These are phyloP conservation scores for Lepidium aucheri DNA, from an alignment of 345 rosid genomes.

Conservation along the genomic window DNA sequence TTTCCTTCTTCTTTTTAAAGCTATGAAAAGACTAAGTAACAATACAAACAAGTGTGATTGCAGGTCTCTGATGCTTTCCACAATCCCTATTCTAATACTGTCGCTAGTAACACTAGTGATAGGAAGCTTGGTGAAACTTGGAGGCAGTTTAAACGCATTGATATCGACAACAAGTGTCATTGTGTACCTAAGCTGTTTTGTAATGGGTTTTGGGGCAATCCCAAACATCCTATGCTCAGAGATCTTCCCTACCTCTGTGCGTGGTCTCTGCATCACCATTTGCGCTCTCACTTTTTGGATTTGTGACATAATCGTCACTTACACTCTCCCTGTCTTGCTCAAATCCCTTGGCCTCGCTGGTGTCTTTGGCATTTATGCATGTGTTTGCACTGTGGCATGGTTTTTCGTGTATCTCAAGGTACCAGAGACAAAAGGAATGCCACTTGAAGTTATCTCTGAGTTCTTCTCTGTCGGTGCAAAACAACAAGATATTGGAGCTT, in stretches of 20 bases:
- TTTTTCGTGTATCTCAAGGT: constrained; percentile 74
- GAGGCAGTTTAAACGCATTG: constrained; percentile 40
- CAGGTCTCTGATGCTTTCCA: constrained; percentile 64
- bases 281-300: constrained; percentile 75
- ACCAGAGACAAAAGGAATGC: constrained; percentile 94
- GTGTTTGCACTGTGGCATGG: constrained; percentile 63
- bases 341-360: constrained; percentile 57
- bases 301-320: constrained; percentile 73
- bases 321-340: constrained; percentile 73
- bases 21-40: neutral
- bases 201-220: constrained; percentile 66
- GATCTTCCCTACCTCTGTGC: constrained; percentile 90
- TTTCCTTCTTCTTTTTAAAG: neutral
- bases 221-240: constrained; percentile 88
- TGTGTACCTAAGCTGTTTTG: constrained; percentile 74
- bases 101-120: constrained; percentile 53
- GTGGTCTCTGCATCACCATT: constrained; percentile 83
- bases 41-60: constrained; percentile 5
- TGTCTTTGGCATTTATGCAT: constrained; percentile 57
- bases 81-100: constrained; percentile 62
- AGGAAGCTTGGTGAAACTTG: constrained; percentile 34
- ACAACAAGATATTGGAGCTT: constrained; percentile 22
- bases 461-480: constrained; percentile 80
- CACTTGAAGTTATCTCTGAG: constrained; percentile 85
- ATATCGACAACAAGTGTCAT: constrained; percentile 59